phyloP scores from a whole-genome alignment of 768 basidiomycete species.

The Leccinum boreale region DNA sequence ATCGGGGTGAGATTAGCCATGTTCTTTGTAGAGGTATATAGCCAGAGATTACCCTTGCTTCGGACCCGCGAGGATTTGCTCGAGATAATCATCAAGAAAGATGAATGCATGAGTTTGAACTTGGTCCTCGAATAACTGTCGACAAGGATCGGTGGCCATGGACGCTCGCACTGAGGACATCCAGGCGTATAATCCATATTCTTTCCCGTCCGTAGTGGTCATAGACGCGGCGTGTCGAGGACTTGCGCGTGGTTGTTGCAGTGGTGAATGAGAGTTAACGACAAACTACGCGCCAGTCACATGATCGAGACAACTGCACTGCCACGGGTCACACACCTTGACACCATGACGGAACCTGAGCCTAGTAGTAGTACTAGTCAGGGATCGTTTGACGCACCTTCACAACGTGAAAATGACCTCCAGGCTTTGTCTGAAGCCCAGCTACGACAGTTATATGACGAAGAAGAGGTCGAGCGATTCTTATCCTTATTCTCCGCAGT shows the following conservation, averaged over 20 bases:
- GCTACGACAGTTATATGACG: slow-evolving; percentile 57
- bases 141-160: slow-evolving; percentile 72
- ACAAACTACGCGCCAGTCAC: slow-evolving; percentile 31
- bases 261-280: neutral
- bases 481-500: slow-evolving; percentile 60
- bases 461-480: slow-evolving; percentile 62
- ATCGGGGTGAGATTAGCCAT: neutral
- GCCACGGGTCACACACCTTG: neutral
- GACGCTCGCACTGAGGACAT: slow-evolving; percentile 59
- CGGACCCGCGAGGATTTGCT: slow-evolving; percentile 61
- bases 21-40: neutral
- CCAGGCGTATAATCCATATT: slow-evolving; percentile 63
- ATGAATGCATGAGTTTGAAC: slow-evolving; percentile 73
- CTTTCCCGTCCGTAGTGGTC: slow-evolving; percentile 8
- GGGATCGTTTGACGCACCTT: neutral
- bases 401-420: slow-evolving; percentile 1
- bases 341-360: slow-evolving; percentile 11
- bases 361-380: neutral
- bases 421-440: slow-evolving; percentile 47
- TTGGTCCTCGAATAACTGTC: slow-evolving; percentile 67
- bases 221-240: slow-evolving; percentile 4
- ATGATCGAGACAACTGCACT: slow-evolving; percentile 14
- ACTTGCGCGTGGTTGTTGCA: slow-evolving; percentile 1
- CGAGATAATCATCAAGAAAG: slow-evolving; percentile 77
- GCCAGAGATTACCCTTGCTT: slow-evolving; percentile 55